Evolutionary conservation across 2,329 filamentous ascomycete genomes (phyloP).

Genomic region (Gnomoniopsis smithogilvyi): DNA sequence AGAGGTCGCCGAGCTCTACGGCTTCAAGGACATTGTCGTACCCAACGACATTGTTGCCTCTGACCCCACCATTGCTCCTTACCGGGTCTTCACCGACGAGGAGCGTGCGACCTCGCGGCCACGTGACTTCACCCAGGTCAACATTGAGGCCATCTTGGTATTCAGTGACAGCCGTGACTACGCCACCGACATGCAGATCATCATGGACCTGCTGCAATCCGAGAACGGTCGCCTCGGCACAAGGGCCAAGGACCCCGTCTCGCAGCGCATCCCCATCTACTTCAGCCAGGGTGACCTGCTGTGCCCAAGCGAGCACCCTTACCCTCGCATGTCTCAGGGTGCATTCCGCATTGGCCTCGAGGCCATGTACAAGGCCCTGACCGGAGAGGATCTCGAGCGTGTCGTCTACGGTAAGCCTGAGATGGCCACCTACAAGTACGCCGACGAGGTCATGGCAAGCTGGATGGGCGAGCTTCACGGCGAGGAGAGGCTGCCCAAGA

Average conservation of each 20-base stretch:
- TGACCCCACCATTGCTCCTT: slow-evolving; percentile 66
- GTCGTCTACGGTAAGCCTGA: slow-evolving; percentile 76
- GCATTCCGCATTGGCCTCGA: slow-evolving; percentile 73
- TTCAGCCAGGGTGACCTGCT: slow-evolving; percentile 46
- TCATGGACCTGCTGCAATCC: slow-evolving; percentile 67
- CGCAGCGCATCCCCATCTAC: slow-evolving; percentile 70
- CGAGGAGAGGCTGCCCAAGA: slow-evolving; percentile 64
- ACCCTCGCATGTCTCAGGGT: slow-evolving; percentile 68
- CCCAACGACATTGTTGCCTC: slow-evolving; percentile 72
- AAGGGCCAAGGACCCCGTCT: slow-evolving; percentile 61
- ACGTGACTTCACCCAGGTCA: slow-evolving; percentile 67
- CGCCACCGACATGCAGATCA: slow-evolving; percentile 72
- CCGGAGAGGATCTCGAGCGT: slow-evolving; percentile 68
- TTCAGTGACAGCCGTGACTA: slow-evolving; percentile 74
- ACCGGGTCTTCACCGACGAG: slow-evolving; percentile 63
- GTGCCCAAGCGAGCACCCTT: slow-evolving; percentile 63
- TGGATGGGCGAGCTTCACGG: slow-evolving; percentile 78
- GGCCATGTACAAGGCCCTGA: slow-evolving; percentile 70
- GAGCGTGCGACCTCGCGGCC: slow-evolving; percentile 66
- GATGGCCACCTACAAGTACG: slow-evolving; percentile 74
- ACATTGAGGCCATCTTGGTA: slow-evolving; percentile 72
- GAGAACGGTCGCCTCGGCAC: slow-evolving; percentile 66
- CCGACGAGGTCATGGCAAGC: slow-evolving; percentile 66
- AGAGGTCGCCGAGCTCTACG: slow-evolving; percentile 69
- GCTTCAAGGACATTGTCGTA: slow-evolving; percentile 70